Base-by-base conservation (phyloP, 139 green algal genomes). In the Desmodesmus armatus region DNA sequence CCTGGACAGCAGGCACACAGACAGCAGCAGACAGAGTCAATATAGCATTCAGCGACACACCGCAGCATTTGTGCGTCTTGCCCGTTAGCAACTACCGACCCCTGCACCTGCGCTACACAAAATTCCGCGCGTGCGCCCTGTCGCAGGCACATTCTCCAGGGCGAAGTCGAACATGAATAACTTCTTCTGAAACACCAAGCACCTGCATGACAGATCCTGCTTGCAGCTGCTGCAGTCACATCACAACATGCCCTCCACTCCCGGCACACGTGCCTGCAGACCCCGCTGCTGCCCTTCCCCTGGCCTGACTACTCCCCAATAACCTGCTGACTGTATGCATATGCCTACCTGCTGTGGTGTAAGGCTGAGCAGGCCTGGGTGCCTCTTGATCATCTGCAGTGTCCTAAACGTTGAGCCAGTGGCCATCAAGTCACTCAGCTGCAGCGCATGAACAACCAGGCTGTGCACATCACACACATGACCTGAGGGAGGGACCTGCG, bases 321-420 rank as follows among this genome's bases (percentile, higher is more conserved):
- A n/a, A 39, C 39, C 41, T 40, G 41, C 41, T 63, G 41, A 27
- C 41, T 3, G 5, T 3, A 27, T 77, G 69, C 39, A 55, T 23
- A 11, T 25, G 39, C 77, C 47, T n/a, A 83, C 77, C 77, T 83
- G n/a, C 6, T 83, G 27, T 27, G 58, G 37, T 40, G 41, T 25
- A 5, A 82, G 31, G 0, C n/a, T 9, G 43, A 82, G n/a, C 41
- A 87, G 53, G 3, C 27, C 60, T 11, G 82, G 82, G 33, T 75
- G 60, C 9, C 82, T n/a, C 60, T 87, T 87, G n/a, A 87, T 33
- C 55, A 87, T 82, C 60, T 82, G 71, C 41, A 87, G 72, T 51
- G 82, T 77, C 41, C 82, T 37, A 23, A 87, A 87, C 1, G 58
- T 62, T 25, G 71, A 83, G 17, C 82, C 80, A 44, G 80, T 79